Base-by-base conservation (phyloP, 2,329 filamentous ascomycete species). In the Fonsecaea pedrosoi region DNA sequence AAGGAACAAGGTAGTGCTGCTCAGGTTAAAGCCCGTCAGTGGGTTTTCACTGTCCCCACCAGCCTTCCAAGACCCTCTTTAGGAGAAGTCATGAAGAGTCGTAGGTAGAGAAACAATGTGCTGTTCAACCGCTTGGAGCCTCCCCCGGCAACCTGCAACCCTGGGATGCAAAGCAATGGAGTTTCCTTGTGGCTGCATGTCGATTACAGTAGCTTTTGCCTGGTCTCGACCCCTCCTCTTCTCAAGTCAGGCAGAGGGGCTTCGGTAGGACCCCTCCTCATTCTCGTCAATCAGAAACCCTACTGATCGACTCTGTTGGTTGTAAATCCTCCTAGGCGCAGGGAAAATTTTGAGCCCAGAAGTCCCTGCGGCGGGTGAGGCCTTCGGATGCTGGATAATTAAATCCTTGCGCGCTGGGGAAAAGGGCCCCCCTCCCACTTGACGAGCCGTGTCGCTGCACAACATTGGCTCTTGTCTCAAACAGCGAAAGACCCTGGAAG, bases 301-400 rank as follows among this genome's bases (percentile, higher is more conserved):
- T 37, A 25, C 21, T 37, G 62, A 65, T 65, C 64, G 54, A 42
- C 53, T 37, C 42, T 60, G 45, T 45, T 54, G 42, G 59, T 45
- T n/a, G 60, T 35, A 62, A 57, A 66, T 62, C 64, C 35, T 2
- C 40, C 30, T 37, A 54, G 38, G 53, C 30, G 25, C 18, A 18
- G 53, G 13, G 54, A 62, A 54, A 48, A 54, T 37, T 40, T 25
- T 42, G 42, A 35, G 32, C 42, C 35, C 18, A 40, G 45, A 45
- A 59, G 59, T 62, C 64, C 64, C 64, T 66, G 64, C 59, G 64
- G 59, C 64, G 64, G 64, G 64, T 30, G 48, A 55, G 18, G 48
- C 40, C 48, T 37, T 25, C 55, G 37, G 38, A 38, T 40, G 8
- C 48, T 30, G 32, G 54, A 62, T 18, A 15, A 30, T 48, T 45